A percentile compares a stretch with the other conserved stretches of the same genome.
Conservation (phyloP, 805 yeast genomes). For the Candida maesae region DNA sequence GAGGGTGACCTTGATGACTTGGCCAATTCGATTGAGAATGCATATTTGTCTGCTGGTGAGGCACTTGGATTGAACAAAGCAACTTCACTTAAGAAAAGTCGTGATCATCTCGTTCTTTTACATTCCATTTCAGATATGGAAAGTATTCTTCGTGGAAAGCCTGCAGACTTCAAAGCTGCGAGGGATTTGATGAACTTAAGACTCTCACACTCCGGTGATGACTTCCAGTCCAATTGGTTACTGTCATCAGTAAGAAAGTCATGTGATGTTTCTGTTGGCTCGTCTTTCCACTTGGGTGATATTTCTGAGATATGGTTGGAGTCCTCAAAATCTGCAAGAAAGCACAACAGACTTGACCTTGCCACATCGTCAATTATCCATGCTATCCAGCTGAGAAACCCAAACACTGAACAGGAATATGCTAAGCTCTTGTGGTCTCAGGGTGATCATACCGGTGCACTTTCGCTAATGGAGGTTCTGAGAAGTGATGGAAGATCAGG, state of each 20-base stretch:
- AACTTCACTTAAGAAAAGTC: constrained; percentile 48
- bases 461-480: constrained; percentile 53
- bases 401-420: constrained; percentile 64
- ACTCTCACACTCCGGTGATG: constrained; percentile 39
- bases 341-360: constrained; percentile 63
- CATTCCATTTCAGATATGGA: constrained; percentile 63
- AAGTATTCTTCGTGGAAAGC: constrained; percentile 5
- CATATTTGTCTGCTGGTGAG: constrained; percentile 57
- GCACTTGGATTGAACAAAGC: constrained; percentile 47
- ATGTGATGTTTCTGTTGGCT: constrained; percentile 31
- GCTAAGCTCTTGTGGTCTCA: constrained; percentile 85
- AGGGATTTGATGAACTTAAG: constrained; percentile 20
- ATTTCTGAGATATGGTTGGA: constrained; percentile 51
- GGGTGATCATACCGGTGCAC: constrained; percentile 83
- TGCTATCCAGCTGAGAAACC: constrained; percentile 37
- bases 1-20: constrained; percentile 32
- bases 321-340: constrained; percentile 62
- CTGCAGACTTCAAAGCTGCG: constrained; percentile 2
- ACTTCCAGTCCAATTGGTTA: constrained; percentile 57
- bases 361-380: constrained; percentile 65
- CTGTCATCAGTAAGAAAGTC: constrained; percentile 57
- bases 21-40: constrained; percentile 40
- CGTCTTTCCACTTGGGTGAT: constrained; percentile 25
- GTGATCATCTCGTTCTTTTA: constrained; percentile 45
- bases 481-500: constrained; percentile 15